Evolutionary conservation across 176 grass and related monocot species (phyloP).

Genomic region (Avena sativa): DNA sequence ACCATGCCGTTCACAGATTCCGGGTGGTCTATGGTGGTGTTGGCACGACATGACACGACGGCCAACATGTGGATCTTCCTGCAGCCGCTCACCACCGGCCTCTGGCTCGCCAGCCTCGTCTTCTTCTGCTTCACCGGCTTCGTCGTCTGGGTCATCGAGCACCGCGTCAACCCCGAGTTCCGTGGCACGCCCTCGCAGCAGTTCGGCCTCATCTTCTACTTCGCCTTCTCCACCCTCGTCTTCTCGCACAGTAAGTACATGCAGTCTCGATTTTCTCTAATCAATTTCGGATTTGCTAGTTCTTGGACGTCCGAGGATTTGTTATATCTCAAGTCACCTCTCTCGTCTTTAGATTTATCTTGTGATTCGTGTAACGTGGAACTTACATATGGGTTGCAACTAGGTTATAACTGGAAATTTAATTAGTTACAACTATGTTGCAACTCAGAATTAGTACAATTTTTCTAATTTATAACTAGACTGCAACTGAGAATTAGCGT

Average conservation of each 20-base stretch:
- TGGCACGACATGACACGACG: constrained; percentile 32
- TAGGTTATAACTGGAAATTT: too few species aligned
- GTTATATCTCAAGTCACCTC: too few species aligned
- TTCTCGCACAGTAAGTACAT: constrained; percentile 66
- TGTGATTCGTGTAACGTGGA: too few species aligned
- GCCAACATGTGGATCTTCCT: constrained; percentile 83
- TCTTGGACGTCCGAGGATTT: too few species aligned
- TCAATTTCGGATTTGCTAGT: too few species aligned
- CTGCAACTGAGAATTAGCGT: too few species aligned
- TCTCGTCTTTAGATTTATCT: too few species aligned
- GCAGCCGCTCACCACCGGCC: constrained; percentile 52
- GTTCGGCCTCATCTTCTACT: constrained; percentile 86
- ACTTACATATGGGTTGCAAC: too few species aligned
- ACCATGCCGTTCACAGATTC: constrained; percentile 86
- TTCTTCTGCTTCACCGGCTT: constrained; percentile 90
- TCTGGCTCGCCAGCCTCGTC: constrained; percentile 68
- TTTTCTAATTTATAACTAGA: too few species aligned
- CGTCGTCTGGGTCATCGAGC: constrained; percentile 85
- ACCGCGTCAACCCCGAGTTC: constrained; percentile 73
- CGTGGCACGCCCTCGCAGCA: constrained; percentile 62
- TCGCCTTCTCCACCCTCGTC: constrained; percentile 83
- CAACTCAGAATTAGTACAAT: too few species aligned
- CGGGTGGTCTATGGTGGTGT: constrained; percentile 79
- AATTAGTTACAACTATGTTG: too few species aligned
- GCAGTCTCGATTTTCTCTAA: too few species aligned